Evolutionary conservation across 1,284 basidiomycete genomes (phyloP), one percentile per base, ranked within the genome.

Genomic region (Gomphus bonarii): DNA sequence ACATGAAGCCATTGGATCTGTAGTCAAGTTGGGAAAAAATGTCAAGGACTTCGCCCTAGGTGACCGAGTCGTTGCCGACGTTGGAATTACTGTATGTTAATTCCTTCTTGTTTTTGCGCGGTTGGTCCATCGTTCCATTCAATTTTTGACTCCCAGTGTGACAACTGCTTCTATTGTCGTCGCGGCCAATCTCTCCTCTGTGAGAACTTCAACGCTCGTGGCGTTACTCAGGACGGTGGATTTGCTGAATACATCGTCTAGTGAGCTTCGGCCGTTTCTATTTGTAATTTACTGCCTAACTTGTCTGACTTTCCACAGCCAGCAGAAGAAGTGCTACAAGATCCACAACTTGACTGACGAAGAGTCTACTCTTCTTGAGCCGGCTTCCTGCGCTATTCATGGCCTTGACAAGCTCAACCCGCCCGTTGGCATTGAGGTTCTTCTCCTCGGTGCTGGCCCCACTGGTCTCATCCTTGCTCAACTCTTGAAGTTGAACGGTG

Each of bases 361-460:
- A 69, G 88, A 93, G 64, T 85, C 91, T 0, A 91, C 88, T 3
- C 78, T 94, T n/a, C 73, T 93, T 55, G 91, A 94, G 68, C 91
- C 91, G 18, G 86, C 90, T 3, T 84, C 90, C 14, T 94, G 91
- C 67, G 91, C 91, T 16, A 80, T 94, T 55, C 91, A 94, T 70
- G 91, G 91, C 12, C 78, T 91, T 60, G 91, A 93, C 73, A 90
- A 88, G 67, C 78, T 94, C 55, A 78, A 76, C 59, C 81, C 87
- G 30, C 78, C 84, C 16, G 85, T 91, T 60, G 91, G 91, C 38
- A 73, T 84, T 48, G 86, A 90, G 58, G 88, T 83, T 14, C 77
- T 93, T 49, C 73, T 93, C 57, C 77, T 93, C 61, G 85, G 86
- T 43, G 82, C 87, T 22, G 87, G 87, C 33, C 90, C 91, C 1